Conservation (phyloP, 768 basidiomycete genomes). For the Podaxis pistillaris region DNA sequence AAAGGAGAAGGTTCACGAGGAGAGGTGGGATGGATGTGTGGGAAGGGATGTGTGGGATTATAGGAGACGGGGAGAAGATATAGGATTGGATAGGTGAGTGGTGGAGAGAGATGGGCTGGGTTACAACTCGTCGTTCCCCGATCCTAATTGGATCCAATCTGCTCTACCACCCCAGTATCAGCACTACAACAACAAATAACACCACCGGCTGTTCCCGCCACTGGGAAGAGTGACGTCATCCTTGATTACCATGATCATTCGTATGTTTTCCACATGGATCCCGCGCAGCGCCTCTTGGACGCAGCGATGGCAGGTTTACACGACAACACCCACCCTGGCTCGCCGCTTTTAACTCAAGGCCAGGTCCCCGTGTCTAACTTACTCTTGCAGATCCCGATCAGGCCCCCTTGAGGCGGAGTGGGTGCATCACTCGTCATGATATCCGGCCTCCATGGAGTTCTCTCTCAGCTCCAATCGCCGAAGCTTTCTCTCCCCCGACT, state of each 20-base stretch:
- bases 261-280: neutral
- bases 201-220: neutral
- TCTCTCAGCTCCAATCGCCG: neutral
- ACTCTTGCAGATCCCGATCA: neutral
- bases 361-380: neutral
- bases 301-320: neutral
- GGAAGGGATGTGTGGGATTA: neutral
- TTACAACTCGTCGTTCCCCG: conserved; percentile 14
- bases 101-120: conserved; percentile 4
- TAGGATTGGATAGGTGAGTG: neutral
- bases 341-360: neutral
- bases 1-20: neutral
- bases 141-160: conserved; percentile 15
- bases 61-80: neutral
- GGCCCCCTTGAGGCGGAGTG: neutral
- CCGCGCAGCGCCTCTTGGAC: neutral
- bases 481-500: neutral
- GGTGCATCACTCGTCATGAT: neutral
- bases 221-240: conserved; percentile 36
- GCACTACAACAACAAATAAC: conserved; percentile 12
- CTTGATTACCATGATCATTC: neutral
- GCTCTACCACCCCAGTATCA: conserved; percentile 9
- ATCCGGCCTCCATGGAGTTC: conserved; percentile 1
- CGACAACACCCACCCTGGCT: neutral
- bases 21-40: neutral